Conservation (phyloP, 2,329 filamentous ascomycete genomes). For the Pestalotiopsis sp. region DNA sequence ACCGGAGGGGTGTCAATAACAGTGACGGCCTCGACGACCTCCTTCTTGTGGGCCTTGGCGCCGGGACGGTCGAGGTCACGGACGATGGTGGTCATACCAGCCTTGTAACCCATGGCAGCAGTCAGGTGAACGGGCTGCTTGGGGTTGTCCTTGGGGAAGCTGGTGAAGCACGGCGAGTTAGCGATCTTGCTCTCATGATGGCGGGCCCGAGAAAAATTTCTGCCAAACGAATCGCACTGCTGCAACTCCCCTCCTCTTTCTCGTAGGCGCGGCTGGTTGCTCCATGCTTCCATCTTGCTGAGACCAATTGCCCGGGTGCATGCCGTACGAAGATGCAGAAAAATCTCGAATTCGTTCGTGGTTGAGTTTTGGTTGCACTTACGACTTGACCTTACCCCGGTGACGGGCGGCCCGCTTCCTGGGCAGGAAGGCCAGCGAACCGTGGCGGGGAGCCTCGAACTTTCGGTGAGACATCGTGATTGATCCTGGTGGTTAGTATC, state of each 20-base stretch:
- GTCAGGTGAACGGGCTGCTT: constrained; percentile 99
- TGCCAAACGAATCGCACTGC: neutral
- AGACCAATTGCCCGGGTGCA: neutral
- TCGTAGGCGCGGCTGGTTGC: neutral
- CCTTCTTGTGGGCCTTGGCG: constrained; percentile 99
- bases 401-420: constrained; percentile 93
- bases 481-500: constrained; percentile 31
- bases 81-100: constrained; percentile 99
- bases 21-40: constrained; percentile 86
- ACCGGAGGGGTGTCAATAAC: constrained; percentile 95
- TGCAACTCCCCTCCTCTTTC: neutral
- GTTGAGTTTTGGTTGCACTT: constrained; percentile 43
- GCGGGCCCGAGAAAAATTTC: neutral
- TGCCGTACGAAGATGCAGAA: neutral
- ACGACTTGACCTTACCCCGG: constrained; percentile 98
- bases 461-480: constrained; percentile 55
- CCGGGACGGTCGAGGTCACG: constrained; percentile 98
- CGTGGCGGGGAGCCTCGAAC: constrained; percentile 89
- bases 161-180: constrained; percentile 40
- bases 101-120: constrained; percentile 99
- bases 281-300: neutral
- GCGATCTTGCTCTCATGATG: neutral
- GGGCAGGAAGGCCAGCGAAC: constrained; percentile 85
- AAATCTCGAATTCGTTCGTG: neutral
- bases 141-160: constrained; percentile 99